Base-by-base conservation (phyloP, 345 rosid species). In the Rubroshorea leprosula region DNA sequence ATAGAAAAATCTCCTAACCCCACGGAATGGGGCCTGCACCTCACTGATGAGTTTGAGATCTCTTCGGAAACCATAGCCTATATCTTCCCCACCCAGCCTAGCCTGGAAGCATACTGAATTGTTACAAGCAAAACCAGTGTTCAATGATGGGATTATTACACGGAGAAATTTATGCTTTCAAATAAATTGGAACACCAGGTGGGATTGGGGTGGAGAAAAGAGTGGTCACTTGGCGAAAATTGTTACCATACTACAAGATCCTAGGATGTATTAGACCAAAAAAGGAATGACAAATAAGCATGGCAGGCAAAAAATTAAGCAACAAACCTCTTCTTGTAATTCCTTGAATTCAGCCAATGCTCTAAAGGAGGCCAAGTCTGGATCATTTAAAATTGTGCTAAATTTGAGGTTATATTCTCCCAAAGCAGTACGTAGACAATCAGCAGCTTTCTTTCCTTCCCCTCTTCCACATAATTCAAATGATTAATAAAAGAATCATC, bases 21-120 rank as follows among this genome's bases (percentile, higher is more conserved):
- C 97, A 19, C 96, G 97, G 69, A 89, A 93, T 16, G 97, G 99
- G 65, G 99, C 97, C 77, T 87, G 94, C 60, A 93, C 99, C 82
- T 89, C 97, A 18, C 97, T 79, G 45, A 93, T 89, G 48, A 89
- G 91, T 76, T 93, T 89, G 55, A 89, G 85, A 78, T 93, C 99
- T 82, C 99, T 76, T 35, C 92, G 80, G 52, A 89, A 89, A 73
- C 90, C 54, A 61, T 78, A 78, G 6, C 99, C 99, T 66, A 89
- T 76, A 72, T 93, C 99, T 80, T 89, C 92, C 63, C 97, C 97
- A 29, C 97, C 99, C 64, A 87, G 60, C 72, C 87, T 83, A 59
- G 97, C 97, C 99, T 93, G 91, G 47, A 61, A 55, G 47, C 41
- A 61, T 12, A 61, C 52, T 60, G 22, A 62, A 57, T 13, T 29